These are phyloP conservation scores for Suhomyces sp. DNA, from an alignment of 805 yeast species.

Conservation along the genomic window DNA sequence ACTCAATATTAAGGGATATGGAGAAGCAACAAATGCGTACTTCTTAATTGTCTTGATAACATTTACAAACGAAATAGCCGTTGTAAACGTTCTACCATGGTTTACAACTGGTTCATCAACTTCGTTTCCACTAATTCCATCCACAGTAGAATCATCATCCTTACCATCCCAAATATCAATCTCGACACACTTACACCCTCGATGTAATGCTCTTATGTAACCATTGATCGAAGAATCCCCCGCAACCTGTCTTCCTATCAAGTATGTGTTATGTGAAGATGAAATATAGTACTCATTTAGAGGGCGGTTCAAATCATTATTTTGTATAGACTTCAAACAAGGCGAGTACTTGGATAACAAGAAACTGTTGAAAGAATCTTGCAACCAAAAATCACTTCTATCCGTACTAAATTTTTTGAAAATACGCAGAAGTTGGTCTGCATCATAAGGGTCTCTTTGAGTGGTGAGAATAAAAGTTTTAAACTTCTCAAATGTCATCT, in stretches of 20 bases:
- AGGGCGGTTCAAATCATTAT: slow-evolving; percentile 45
- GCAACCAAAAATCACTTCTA: slow-evolving; percentile 17
- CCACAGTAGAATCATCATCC: slow-evolving; percentile 40
- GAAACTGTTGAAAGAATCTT: slow-evolving; percentile 28
- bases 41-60: slow-evolving; percentile 74
- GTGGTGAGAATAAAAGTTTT: slow-evolving; percentile 40
- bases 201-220: slow-evolving; percentile 78
- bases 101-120: slow-evolving; percentile 76
- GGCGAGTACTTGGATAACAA: slow-evolving; percentile 30
- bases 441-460: slow-evolving; percentile 47
- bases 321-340: slow-evolving; percentile 12
- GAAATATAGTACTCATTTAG: slow-evolving; percentile 85
- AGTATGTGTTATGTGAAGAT: slow-evolving; percentile 92
- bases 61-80: slow-evolving; percentile 63
- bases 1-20: slow-evolving; percentile 82
- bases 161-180: slow-evolving; percentile 87
- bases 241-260: slow-evolving; percentile 83
- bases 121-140: slow-evolving; percentile 11
- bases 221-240: slow-evolving; percentile 89
- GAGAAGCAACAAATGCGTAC: slow-evolving; percentile 85
- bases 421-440: slow-evolving; percentile 25
- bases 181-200: slow-evolving; percentile 94
- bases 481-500: slow-evolving; percentile 25
- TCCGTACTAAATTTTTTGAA: slow-evolving; percentile 26
- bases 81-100: slow-evolving; percentile 85